A percentile compares a stretch with the other conserved stretches of the same genome.
Evolutionary conservation across 495 filamentous ascomycete genomes (phyloP).

Genomic region (Talaromyces trachyspermus): DNA sequence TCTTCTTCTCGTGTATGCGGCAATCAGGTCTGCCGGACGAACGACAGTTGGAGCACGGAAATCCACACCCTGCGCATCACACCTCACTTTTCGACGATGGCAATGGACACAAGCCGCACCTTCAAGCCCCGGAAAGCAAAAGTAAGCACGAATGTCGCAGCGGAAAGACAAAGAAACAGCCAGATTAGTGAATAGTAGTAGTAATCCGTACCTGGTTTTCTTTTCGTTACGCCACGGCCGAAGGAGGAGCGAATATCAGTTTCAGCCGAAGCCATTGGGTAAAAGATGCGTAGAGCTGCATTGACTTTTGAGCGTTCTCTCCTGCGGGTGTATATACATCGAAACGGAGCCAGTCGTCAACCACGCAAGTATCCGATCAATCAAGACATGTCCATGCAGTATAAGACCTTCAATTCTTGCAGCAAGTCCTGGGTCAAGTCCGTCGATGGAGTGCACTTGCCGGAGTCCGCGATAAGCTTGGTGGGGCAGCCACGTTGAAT

Average conservation of each 20-base stretch:
- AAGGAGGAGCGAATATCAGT: slow-evolving; percentile 24
- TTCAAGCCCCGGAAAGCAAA: not conserved
- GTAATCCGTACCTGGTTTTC: slow-evolving; percentile 30
- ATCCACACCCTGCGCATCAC: slow-evolving; percentile 39
- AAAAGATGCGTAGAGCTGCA: slow-evolving; percentile 12
- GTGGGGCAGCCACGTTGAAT: no score
- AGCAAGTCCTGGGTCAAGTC: no score
- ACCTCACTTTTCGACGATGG: slow-evolving; percentile 43
- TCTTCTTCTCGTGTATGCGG: slow-evolving; percentile 44
- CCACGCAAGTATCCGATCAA: not conserved
- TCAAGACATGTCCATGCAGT: not conserved
- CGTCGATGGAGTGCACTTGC: no score
- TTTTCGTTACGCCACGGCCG: slow-evolving; percentile 28
- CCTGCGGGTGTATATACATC: no score
- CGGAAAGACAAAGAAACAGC: slow-evolving; percentile 2
- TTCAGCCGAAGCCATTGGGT: slow-evolving; percentile 25
- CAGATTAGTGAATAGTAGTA: no score
- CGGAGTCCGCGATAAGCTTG: no score
- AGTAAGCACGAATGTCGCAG: not conserved
- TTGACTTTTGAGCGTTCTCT: slow-evolving; percentile 11
- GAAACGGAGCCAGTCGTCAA: no score
- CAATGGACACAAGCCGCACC: slow-evolving; percentile 39
- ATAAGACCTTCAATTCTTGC: no score
- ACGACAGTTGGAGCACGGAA: slow-evolving; percentile 41
- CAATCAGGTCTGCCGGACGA: slow-evolving; percentile 39